Evolutionary conservation across 2,329 filamentous ascomycete species (phyloP), one percentile per base, ranked within the genome.

Genomic region (Ophiostoma triangulosporum): DNA sequence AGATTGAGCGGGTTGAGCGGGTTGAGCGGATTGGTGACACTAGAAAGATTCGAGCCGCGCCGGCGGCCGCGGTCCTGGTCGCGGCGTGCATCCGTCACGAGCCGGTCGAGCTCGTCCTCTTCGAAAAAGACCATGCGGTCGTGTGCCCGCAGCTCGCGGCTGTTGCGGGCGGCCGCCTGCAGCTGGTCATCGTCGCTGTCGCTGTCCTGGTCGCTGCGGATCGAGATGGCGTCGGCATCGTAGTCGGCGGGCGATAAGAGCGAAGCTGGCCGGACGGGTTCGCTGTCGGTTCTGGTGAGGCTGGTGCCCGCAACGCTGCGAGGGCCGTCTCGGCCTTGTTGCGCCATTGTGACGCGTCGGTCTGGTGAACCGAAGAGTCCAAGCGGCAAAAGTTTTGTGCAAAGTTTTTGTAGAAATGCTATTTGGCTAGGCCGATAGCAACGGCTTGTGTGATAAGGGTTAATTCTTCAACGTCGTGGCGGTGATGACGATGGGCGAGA

Each of bases 131-230:
- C 81, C 40, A 80, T 74, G 43, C 80, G 73, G 64, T 89, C 85
- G 66, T 85, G 80, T 33, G 79, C 77, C 35, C 80, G 77, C 54
- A 88, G 72, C 64, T 89, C 85, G 53, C 77, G 71, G 62, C 82
- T 86, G 58, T 81, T 86, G 48, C 84, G 77, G 32, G 81, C 81
- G 8, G 76, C 77, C 55, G 75, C 71, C 57, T 85, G 70, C 52
- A 86, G 73, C 62, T 86, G 73, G 64, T 88, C 83, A 65, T 88
- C 84, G 60, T 88, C 84, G 67, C 81, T 86, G 64, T 88, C 84
- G 54, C 80, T 84, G 63, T 88, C 84, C 64, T 87, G 83, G 62
- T 86, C 83, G 69, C 77, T 81, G 57, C 77, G 77, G 61, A 87
- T 68, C 6, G 83, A 86, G 12, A 77, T 70, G 52, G 80, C 81